These are phyloP conservation scores for Colletotrichum kahawae DNA, from an alignment of 2,329 filamentous ascomycete genomes.

Conservation along the genomic window DNA sequence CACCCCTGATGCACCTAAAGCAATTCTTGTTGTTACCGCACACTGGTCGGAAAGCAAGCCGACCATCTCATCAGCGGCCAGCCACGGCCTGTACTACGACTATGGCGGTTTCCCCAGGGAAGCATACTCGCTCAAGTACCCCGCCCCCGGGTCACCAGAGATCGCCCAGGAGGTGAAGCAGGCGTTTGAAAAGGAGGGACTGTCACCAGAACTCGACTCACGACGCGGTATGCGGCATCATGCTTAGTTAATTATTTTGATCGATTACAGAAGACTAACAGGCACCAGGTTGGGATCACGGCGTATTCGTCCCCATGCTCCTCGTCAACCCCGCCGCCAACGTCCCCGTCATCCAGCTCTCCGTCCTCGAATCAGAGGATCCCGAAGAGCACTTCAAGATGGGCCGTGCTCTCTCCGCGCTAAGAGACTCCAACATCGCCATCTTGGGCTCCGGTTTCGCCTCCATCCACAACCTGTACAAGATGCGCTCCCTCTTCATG, in stretches of 20 bases:
- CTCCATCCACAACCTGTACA: conserved; percentile 58
- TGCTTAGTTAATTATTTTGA: background rate
- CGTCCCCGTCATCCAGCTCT: conserved; percentile 62
- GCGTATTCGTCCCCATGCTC: conserved; percentile 63
- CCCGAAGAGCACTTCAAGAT: conserved; percentile 53
- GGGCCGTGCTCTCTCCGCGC: conserved; percentile 54
- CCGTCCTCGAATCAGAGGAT: conserved; percentile 57
- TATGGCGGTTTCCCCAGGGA: conserved; percentile 64
- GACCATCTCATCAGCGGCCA: conserved; percentile 53
- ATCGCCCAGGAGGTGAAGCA: conserved; percentile 54
- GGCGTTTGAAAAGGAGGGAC: conserved; percentile 50
- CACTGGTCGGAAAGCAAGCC: conserved; percentile 59
- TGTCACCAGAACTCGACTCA: conserved; percentile 43
- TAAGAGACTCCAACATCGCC: conserved; percentile 60
- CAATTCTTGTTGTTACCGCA: conserved; percentile 62
- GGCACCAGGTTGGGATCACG: conserved; percentile 59
- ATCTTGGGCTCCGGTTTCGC: conserved; percentile 66
- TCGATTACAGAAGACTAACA: background rate
- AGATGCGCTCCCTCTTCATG: conserved; percentile 44
- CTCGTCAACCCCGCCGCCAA: conserved; percentile 57
- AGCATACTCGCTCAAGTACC: conserved; percentile 59
- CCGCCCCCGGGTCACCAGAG: conserved; percentile 59
- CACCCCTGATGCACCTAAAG: conserved; percentile 52
- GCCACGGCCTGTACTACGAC: conserved; percentile 59
- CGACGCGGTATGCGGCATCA: conserved; percentile 30